Conservation (phyloP, 805 yeast species). For the Kregervanrija fluxuum region DNA sequence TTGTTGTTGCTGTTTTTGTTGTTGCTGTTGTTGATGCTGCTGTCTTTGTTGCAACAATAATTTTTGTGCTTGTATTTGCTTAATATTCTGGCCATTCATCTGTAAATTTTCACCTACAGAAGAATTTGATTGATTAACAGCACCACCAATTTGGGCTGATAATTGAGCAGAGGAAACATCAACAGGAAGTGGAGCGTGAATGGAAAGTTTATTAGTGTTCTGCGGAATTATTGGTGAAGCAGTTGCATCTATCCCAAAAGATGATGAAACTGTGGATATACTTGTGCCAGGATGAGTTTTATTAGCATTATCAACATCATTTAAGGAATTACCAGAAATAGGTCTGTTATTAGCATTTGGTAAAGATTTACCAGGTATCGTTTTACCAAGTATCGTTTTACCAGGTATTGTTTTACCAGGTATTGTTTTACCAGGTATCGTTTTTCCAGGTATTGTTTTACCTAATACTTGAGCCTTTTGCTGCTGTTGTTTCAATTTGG, state of each 20-base stretch:
- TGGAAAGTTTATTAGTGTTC: too few species aligned
- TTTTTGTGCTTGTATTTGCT: neutral
- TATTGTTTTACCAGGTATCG: conserved; percentile 6
- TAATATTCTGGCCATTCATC: neutral
- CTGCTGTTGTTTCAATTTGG: conserved; percentile 11
- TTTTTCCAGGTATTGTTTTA: conserved; percentile 6
- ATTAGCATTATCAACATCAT: too few species aligned
- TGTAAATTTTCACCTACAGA: neutral
- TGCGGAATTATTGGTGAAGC: too few species aligned
- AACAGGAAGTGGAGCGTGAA: too few species aligned
- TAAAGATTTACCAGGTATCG: conserved; percentile 4
- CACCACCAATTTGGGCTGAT: too few species aligned
- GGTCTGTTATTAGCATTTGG: neutral
- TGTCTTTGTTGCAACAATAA: too few species aligned
- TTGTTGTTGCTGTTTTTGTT: conserved; percentile 17
- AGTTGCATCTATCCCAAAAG: too few species aligned
- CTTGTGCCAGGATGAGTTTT: too few species aligned
- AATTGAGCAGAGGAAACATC: too few species aligned
- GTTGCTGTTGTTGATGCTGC: conserved; percentile 1
- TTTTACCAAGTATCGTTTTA: conserved; percentile 5
- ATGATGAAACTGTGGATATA: too few species aligned
- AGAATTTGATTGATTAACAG: too few species aligned
- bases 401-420: conserved; percentile 8
- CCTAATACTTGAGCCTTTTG: conserved; percentile 8
- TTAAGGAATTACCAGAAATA: too few species aligned